Base-by-base conservation (phyloP, 768 basidiomycete genomes). In the Suillus fuscotomentosus region DNA sequence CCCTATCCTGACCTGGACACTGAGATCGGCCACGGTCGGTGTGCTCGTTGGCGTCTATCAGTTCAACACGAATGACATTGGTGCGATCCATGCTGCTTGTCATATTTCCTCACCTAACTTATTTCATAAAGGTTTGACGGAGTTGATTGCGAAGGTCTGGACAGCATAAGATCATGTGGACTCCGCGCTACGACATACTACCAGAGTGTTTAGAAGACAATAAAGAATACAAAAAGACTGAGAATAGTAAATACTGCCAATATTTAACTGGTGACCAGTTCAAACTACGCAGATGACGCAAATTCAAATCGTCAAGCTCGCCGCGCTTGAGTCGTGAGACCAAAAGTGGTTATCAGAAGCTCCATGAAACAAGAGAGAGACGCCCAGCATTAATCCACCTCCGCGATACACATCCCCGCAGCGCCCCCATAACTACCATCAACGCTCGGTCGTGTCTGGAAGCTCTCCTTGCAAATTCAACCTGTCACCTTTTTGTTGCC, bases 61-160 rank as follows among this genome's bases (percentile, higher is more conserved):
- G 77, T 98, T 99, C 82, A 98, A 99, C 81, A 99, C 97, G 50
- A 95, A 97, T 73, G 97, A 99, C 74, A 88, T 99, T 67, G 96
- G 97, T 97, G 70, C 69, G 92, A 83, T 41, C 39, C 45, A 31
- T 51, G 0, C 51, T 11, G 9, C n/a, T 43, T 60, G 45, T 54
- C 65, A 14, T 61, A 11, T 65, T 64, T 47, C 48, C 38, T 38
- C 54, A 11, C 38, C 22, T 20, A 38, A 14, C 60, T 27, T 8
- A 54, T 22, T 50, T 51, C 39, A 15, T 7, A 43, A 60, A 95
- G 95, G 95, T 70, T 77, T 96, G 61, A 93, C 92, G 8, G 94
- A 97, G 78, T 80, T 96, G 63, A 87, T 95, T 71, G 81, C 87
- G 62, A 89, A 87, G 75, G 84, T 88, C 50, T 98, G 95, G 95